Conservation (phyloP, 73 alveolate species). For the Paramecium primaurelia region DNA sequence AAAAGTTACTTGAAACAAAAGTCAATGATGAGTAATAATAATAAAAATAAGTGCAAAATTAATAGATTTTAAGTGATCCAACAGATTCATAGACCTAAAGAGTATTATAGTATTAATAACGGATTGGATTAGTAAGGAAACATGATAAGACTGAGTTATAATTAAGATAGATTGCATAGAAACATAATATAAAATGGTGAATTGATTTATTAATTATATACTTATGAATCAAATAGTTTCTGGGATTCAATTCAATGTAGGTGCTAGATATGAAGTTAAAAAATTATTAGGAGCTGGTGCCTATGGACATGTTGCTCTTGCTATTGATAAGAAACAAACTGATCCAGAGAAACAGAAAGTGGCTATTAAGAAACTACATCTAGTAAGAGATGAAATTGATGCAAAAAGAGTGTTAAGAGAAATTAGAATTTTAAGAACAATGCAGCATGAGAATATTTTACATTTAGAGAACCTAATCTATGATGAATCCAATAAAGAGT, state of each 20-base stretch:
- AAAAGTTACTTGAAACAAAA: not conserved
- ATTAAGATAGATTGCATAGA: not conserved
- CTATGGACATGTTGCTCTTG: conserved; percentile 89
- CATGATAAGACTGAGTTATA: not conserved
- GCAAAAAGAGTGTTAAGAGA: conserved; percentile 88
- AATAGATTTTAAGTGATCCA: not conserved
- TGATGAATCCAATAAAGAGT: conserved; percentile 36
- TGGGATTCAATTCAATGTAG: conserved; percentile 54
- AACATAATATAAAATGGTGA: conserved; percentile 5
- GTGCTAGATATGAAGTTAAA: conserved; percentile 49
- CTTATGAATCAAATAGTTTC: conserved; percentile 14
- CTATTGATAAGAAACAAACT: conserved; percentile 72
- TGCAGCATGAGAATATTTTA: conserved; percentile 82
- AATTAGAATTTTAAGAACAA: conserved; percentile 73
- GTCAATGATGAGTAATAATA: not conserved
- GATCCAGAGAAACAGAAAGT: conserved; percentile 69
- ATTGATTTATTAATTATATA: not conserved
- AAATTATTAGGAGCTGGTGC: conserved; percentile 79
- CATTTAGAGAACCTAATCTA: conserved; percentile 64
- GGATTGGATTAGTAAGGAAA: not conserved
- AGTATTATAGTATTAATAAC: not conserved
- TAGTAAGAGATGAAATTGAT: conserved; percentile 80
- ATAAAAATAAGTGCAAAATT: not conserved
- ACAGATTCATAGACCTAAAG: not conserved
- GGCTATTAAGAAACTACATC: conserved; percentile 86